These are phyloP conservation scores for Fraxinus pennsylvanica DNA, from an alignment of 257 asterid species.

Conservation along the genomic window DNA sequence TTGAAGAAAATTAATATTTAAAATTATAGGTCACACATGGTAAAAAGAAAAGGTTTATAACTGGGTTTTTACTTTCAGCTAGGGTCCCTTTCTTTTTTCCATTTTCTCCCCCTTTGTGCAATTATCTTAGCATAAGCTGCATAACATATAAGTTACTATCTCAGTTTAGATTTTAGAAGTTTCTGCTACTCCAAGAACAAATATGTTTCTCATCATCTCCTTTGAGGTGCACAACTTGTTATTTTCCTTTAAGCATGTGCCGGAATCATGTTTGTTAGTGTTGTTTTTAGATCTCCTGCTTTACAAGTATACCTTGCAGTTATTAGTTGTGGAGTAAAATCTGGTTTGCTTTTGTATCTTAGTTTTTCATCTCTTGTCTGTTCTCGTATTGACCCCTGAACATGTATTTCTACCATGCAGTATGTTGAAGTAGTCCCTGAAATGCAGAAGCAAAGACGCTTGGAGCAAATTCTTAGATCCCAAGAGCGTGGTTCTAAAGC, in stretches of 20 bases:
- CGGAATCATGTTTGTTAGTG: not conserved
- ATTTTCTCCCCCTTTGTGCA: not conserved
- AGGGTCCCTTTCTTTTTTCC: not conserved
- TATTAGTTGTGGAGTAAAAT: not conserved
- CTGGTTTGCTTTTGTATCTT: not conserved
- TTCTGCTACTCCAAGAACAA: not conserved
- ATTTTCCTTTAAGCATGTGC: not conserved
- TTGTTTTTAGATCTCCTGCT: not conserved
- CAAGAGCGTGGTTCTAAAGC: slow-evolving; percentile 84
- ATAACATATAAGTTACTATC: not conserved
- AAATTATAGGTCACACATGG: not conserved
- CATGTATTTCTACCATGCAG: slow-evolving; percentile 40
- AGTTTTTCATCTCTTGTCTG: not conserved
- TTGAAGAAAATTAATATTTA: not conserved
- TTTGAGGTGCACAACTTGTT: not conserved
- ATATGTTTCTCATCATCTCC: not conserved
- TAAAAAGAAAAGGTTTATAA: not conserved
- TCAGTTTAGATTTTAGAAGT: not conserved
- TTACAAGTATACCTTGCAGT: not conserved
- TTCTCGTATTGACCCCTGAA: not conserved
- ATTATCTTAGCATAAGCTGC: not conserved
- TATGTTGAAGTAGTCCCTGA: slow-evolving; percentile 87
- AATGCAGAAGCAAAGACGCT: slow-evolving; percentile 89
- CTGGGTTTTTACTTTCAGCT: not conserved
- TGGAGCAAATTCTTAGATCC: slow-evolving; percentile 91